phyloP scores from a whole-genome alignment of 768 basidiomycete genomes.

The Kwoniella europaea region DNA sequence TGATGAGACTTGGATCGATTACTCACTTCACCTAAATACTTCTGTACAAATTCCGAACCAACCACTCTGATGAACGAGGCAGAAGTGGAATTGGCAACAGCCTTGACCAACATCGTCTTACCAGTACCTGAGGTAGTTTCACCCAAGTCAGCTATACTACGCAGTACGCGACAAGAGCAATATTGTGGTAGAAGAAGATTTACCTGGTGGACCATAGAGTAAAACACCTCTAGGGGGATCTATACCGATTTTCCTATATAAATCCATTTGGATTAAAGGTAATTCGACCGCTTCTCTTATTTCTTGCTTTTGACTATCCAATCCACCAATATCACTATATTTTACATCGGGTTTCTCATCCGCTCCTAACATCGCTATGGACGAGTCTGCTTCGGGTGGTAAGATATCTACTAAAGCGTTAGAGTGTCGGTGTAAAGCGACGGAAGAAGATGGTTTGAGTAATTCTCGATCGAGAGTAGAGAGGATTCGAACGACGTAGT shows the following conservation, averaged over 20 bases:
- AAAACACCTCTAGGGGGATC: conserved; percentile 97
- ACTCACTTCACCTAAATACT: conserved; percentile 85
- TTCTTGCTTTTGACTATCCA: conserved; percentile 98
- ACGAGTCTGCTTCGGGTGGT: conserved; percentile 97
- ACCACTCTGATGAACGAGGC: conserved; percentile 98
- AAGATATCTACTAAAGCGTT: conserved; percentile 98
- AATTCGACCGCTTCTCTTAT: conserved; percentile 98
- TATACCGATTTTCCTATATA: conserved; percentile 99
- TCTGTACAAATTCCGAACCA: conserved; percentile 98
- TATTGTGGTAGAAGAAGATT: conserved; percentile 29
- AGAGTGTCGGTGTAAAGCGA: conserved; percentile 98
- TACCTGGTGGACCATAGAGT: conserved; percentile 94
- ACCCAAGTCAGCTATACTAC: conserved; percentile 12
- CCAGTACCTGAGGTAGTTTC: conserved; percentile 73
- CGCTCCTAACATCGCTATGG: conserved; percentile 89
- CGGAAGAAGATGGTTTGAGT: conserved; percentile 93
- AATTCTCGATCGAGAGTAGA: conserved; percentile 96
- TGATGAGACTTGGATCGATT: too few species aligned
- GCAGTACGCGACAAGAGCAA: too few species aligned
- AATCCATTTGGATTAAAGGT: conserved; percentile 79
- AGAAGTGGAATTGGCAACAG: conserved; percentile 97
- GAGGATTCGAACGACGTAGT: conserved; percentile 96
- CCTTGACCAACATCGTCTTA: conserved; percentile 98
- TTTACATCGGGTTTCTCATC: conserved; percentile 94
- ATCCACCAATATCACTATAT: conserved; percentile 93